These are phyloP conservation scores for Gossypium gossypioides DNA, from an alignment of 441 rosid species.

Conservation along the genomic window DNA sequence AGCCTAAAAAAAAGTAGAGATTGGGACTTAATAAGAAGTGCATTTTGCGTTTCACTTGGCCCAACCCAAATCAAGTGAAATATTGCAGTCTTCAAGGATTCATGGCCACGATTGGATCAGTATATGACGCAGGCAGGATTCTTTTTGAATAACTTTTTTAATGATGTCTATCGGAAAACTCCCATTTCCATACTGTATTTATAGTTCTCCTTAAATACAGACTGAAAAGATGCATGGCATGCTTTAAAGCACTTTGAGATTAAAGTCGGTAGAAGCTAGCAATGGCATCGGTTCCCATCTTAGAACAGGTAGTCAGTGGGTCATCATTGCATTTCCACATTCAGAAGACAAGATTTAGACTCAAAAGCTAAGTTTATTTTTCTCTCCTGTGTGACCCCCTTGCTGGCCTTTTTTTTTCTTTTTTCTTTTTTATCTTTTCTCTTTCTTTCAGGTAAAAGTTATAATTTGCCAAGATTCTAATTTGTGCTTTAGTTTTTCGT, in stretches of 20 bases:
- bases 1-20: neutral
- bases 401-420: too few relatives aligned
- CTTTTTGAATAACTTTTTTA: neutral
- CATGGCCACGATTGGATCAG: neutral
- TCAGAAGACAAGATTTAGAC: slow-evolving; percentile 9
- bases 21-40: neutral
- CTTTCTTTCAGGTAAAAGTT: neutral
- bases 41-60: neutral
- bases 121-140: neutral
- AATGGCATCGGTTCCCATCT: neutral
- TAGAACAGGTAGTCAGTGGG: slow-evolving; percentile 6
- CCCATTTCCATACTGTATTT: neutral
- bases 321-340: slow-evolving; percentile 2
- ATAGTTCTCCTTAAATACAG: neutral
- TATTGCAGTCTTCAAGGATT: too few relatives aligned
- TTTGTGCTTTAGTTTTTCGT: neutral
- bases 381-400: neutral
- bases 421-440: too few relatives aligned
- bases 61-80: neutral
- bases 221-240: neutral
- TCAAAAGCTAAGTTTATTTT: neutral
- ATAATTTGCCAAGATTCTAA: neutral
- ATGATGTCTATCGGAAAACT: neutral
- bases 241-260: neutral
- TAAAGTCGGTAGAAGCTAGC: neutral